These are phyloP conservation scores for Cladosporium halotolerans DNA, from an alignment of 2,329 filamentous ascomycete genomes.

Conservation along the genomic window DNA sequence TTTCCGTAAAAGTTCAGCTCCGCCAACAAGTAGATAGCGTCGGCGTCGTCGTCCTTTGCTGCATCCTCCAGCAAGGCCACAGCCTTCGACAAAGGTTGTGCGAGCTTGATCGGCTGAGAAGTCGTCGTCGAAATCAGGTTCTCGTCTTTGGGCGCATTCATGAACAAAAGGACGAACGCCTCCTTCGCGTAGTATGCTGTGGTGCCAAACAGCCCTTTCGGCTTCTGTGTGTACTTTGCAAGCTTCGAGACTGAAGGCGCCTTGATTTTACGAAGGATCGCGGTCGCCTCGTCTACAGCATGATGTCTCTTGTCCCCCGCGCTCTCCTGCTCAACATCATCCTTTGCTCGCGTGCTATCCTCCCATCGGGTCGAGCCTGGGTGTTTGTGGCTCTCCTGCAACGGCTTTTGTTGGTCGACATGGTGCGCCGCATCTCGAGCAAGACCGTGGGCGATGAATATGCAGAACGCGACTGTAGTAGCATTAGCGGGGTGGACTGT, in stretches of 20 bases:
- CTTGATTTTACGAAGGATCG: slow-evolving; percentile 37
- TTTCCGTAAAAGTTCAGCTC: slow-evolving; percentile 98
- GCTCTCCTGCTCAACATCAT: neutral
- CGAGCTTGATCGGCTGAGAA: slow-evolving; percentile 40
- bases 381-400: slow-evolving; percentile 10
- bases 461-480: slow-evolving; percentile 15
- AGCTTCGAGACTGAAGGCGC: slow-evolving; percentile 36
- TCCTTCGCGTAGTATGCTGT: slow-evolving; percentile 57
- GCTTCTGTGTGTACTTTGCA: slow-evolving; percentile 39
- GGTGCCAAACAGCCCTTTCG: slow-evolving; percentile 52
- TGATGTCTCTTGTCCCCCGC: slow-evolving; percentile 1
- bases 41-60: slow-evolving; percentile 55
- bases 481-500: slow-evolving; percentile 5
- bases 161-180: slow-evolving; percentile 57
- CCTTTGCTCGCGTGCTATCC: slow-evolving; percentile 9
- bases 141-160: slow-evolving; percentile 52
- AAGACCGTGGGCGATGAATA: slow-evolving; percentile 16
- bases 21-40: slow-evolving; percentile 82
- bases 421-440: slow-evolving; percentile 12
- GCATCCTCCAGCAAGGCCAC: slow-evolving; percentile 55
- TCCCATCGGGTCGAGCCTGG: slow-evolving; percentile 13
- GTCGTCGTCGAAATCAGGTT: slow-evolving; percentile 23
- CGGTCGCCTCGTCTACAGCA: slow-evolving; percentile 32
- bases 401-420: slow-evolving; percentile 10
- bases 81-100: slow-evolving; percentile 50